These are phyloP conservation scores for Hanseniaspora thailandica DNA, from an alignment of 805 yeast genomes.

Conservation along the genomic window DNA sequence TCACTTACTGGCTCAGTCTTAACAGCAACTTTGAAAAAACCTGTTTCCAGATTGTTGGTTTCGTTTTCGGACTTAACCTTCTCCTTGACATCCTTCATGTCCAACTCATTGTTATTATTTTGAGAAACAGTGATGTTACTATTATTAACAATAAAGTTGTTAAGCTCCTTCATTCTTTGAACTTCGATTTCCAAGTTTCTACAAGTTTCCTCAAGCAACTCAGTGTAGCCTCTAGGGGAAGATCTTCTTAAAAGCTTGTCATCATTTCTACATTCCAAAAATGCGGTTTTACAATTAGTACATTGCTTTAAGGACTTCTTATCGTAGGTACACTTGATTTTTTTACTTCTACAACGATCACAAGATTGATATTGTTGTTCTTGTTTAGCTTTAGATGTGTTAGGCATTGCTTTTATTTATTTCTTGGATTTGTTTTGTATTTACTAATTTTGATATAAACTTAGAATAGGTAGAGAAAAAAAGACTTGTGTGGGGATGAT, in stretches of 20 bases:
- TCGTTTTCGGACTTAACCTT: not conserved
- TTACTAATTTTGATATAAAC: no score
- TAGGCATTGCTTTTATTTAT: constrained; percentile 12
- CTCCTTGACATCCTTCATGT: not conserved
- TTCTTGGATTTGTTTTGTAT: constrained; percentile 53
- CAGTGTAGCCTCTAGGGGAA: constrained; percentile 86
- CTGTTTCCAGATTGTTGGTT: constrained; percentile 8
- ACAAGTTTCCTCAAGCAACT: constrained; percentile 76
- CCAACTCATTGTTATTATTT: not conserved
- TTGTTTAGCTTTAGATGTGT: not conserved
- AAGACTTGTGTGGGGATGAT: no score
- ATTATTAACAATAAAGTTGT: constrained; percentile 2
- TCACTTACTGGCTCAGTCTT: constrained; percentile 5
- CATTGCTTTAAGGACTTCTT: constrained; percentile 56
- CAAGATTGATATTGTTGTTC: constrained; percentile 12
- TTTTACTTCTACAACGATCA: constrained; percentile 38
- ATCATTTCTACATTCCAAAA: constrained; percentile 78
- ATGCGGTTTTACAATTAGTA: constrained; percentile 71
- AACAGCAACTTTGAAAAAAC: constrained; percentile 12
- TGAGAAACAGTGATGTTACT: not conserved
- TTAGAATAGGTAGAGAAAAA: not conserved
- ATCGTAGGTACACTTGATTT: constrained; percentile 51
- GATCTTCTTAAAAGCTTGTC: constrained; percentile 78
- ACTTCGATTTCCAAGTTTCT: constrained; percentile 76
- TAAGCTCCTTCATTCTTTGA: constrained; percentile 38